Conservation (phyloP, 345 rosid genomes). For the Heritiera fomes region DNA sequence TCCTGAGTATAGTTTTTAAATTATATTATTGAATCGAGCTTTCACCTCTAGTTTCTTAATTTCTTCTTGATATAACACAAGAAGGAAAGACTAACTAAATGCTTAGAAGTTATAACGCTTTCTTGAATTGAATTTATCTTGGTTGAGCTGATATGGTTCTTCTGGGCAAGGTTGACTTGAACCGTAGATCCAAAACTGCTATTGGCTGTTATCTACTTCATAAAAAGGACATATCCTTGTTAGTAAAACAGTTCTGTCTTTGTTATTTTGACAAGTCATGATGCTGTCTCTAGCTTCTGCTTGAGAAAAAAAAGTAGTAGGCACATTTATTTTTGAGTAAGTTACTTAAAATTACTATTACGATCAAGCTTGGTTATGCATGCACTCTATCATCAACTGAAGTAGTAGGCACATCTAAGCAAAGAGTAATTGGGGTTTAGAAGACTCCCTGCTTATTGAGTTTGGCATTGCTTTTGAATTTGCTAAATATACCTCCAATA, state of each 20-base stretch:
- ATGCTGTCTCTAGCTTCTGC: too few relatives aligned
- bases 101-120: not conserved
- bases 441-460: too few relatives aligned
- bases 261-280: too few relatives aligned
- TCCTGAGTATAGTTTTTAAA: not conserved
- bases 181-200: not conserved
- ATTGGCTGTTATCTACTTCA: not conserved
- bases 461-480: slow-evolving; percentile 5
- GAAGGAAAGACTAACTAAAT: not conserved
- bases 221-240: not conserved
- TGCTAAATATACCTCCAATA: not conserved
- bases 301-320: too few relatives aligned
- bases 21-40: not conserved
- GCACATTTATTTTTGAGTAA: too few relatives aligned
- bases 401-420: too few relatives aligned
- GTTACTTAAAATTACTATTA: too few relatives aligned
- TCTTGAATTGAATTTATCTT: not conserved
- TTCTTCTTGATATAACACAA: not conserved
- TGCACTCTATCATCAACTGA: not conserved
- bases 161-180: not conserved
- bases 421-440: too few relatives aligned
- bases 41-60: not conserved
- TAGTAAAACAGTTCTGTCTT: too few relatives aligned
- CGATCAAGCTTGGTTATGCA: too few relatives aligned
- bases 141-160: not conserved